Conservation (phyloP, 306 rosid genomes). For the Luffa aegyptiaca region DNA sequence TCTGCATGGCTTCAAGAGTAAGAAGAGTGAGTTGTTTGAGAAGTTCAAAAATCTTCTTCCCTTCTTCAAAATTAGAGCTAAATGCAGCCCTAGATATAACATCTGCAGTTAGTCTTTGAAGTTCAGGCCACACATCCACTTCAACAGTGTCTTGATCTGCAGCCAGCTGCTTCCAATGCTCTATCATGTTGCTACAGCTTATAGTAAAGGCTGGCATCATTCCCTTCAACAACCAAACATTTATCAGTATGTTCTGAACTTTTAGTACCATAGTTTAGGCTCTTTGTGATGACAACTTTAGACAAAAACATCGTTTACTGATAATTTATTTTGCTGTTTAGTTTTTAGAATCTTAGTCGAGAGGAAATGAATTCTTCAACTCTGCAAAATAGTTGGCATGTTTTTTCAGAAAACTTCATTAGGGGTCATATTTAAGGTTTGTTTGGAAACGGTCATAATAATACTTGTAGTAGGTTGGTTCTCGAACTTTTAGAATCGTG, state of each 20-base stretch:
- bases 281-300: not conserved
- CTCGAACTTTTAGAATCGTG: no score
- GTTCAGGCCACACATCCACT: slow-evolving; percentile 35
- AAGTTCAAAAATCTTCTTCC: slow-evolving; percentile 35
- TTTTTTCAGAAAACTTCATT: no score
- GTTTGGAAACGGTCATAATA: no score
- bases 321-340: not conserved
- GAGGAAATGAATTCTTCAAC: not conserved
- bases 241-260: not conserved
- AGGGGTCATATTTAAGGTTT: no score
- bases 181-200: slow-evolving; percentile 19
- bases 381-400: not conserved
- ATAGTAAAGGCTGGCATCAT: not conserved
- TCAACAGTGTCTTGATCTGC: slow-evolving; percentile 19
- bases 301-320: not conserved
- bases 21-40: slow-evolving; percentile 26
- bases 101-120: slow-evolving; percentile 33
- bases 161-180: slow-evolving; percentile 23
- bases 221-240: not conserved
- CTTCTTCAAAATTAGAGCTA: slow-evolving; percentile 38
- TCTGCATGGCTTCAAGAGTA: slow-evolving; percentile 41
- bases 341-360: no score
- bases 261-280: not conserved
- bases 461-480: no score
- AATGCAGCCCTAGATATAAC: slow-evolving; percentile 34